Evolutionary conservation across 2,329 filamentous ascomycete genomes (phyloP).

Genomic region (Monosporascus sp.): DNA sequence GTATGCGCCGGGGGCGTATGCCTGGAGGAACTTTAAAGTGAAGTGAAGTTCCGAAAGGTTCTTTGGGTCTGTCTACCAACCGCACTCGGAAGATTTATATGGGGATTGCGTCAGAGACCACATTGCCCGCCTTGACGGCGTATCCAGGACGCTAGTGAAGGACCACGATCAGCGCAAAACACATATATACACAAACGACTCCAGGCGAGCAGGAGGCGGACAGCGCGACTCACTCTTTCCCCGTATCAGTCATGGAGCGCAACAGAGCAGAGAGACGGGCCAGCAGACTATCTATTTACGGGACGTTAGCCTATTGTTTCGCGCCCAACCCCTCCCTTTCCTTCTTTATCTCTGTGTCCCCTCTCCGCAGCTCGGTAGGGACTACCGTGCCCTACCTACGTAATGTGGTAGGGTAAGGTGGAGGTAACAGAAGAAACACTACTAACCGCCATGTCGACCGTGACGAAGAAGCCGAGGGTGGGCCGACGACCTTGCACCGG

Average conservation of each 20-base stretch:
- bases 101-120: slow-evolving; percentile 6
- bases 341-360: neutral
- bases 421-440: neutral
- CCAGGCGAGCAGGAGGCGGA: neutral
- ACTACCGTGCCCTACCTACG: neutral
- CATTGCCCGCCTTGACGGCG: slow-evolving; percentile 7
- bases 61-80: too few species aligned
- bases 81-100: neutral
- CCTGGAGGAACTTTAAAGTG: too few species aligned
- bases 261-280: slow-evolving; percentile 8
- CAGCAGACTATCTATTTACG: slow-evolving; percentile 8
- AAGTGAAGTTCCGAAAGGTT: too few species aligned
- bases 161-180: neutral
- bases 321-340: neutral
- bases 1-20: too few species aligned
- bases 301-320: neutral
- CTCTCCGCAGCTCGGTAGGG: neutral
- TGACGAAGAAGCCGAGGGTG: slow-evolving; percentile 8
- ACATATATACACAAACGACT: neutral
- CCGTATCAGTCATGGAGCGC: slow-evolving; percentile 8
- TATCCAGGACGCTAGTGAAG: slow-evolving; percentile 4
- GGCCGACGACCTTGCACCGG: slow-evolving; percentile 10
- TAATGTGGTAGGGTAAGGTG: neutral
- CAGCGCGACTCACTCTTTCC: slow-evolving; percentile 6
- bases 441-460: slow-evolving; percentile 7